Evolutionary conservation across 2,329 filamentous ascomycete genomes (phyloP).

Genomic region (Amauroascus niger): DNA sequence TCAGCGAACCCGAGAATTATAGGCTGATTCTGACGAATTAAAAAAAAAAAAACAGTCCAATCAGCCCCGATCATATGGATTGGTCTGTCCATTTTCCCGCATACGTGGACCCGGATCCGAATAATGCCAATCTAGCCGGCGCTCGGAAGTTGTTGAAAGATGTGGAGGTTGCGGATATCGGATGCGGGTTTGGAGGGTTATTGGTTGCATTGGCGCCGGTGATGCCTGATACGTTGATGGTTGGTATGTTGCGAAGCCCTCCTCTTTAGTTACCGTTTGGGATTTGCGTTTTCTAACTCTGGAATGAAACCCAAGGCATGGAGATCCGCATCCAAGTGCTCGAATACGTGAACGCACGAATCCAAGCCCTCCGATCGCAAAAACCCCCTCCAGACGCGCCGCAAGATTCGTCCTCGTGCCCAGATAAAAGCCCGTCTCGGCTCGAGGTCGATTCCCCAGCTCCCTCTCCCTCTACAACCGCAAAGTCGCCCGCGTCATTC

Average conservation of each 20-base stretch:
- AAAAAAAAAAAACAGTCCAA: conserved; percentile 55
- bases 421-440: conserved; percentile 7
- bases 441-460: neutral
- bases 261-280: too few relatives aligned
- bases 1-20: too few relatives aligned
- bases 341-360: conserved; percentile 80
- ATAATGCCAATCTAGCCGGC: conserved; percentile 26
- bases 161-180: conserved; percentile 91
- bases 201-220: conserved; percentile 74
- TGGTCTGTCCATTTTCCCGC: conserved; percentile 79
- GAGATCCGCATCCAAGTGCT: conserved; percentile 88
- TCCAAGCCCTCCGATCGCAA: conserved; percentile 61
- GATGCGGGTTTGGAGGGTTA: conserved; percentile 89
- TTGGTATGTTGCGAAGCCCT: too few relatives aligned
- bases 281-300: neutral
- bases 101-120: conserved; percentile 44
- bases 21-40: neutral
- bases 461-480: neutral
- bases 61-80: conserved; percentile 73
- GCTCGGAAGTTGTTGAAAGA: conserved; percentile 49
- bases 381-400: conserved; percentile 27
- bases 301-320: conserved; percentile 55
- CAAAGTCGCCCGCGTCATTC: conserved; percentile 41
- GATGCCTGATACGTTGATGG: conserved; percentile 69
- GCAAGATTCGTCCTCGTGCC: neutral